phyloP scores from a whole-genome alignment of 805 yeast species.

The Pichia scutulata region DNA sequence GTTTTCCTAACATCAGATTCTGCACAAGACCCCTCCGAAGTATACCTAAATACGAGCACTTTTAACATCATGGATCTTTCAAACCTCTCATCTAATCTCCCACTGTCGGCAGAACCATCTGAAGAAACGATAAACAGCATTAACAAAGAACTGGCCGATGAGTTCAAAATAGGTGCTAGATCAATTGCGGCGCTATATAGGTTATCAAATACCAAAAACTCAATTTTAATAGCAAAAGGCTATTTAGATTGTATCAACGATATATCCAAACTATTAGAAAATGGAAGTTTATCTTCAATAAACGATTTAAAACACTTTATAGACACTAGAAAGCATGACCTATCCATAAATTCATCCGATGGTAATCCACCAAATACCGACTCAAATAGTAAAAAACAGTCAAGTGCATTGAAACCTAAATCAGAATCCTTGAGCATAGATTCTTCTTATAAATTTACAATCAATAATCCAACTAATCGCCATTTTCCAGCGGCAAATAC shows the following conservation, averaged over 20 bases:
- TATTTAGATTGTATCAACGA: slow-evolving; percentile 58
- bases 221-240: slow-evolving; percentile 45
- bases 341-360: slow-evolving; percentile 7
- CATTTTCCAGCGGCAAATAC: slow-evolving; percentile 23
- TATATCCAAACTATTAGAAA: slow-evolving; percentile 24
- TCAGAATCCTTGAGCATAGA: slow-evolving; percentile 1
- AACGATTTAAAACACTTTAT: slow-evolving; percentile 33
- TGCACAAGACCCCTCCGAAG: background rate
- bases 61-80: slow-evolving; percentile 49
- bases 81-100: slow-evolving; percentile 48
- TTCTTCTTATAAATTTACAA: slow-evolving; percentile 14
- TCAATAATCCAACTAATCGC: slow-evolving; percentile 15
- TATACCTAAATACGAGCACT: background rate
- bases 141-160: slow-evolving; percentile 47
- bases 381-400: background rate
- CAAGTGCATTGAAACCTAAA: background rate
- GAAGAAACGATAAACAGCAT: slow-evolving; percentile 41
- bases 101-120: slow-evolving; percentile 42
- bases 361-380: background rate
- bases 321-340: slow-evolving; percentile 24
- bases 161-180: slow-evolving; percentile 65
- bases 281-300: slow-evolving; percentile 21
- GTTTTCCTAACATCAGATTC: background rate
- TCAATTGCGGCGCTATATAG: slow-evolving; percentile 63
- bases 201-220: slow-evolving; percentile 45